phyloP scores from a whole-genome alignment of 345 rosid genomes.

The Carallia pectinifolia region DNA sequence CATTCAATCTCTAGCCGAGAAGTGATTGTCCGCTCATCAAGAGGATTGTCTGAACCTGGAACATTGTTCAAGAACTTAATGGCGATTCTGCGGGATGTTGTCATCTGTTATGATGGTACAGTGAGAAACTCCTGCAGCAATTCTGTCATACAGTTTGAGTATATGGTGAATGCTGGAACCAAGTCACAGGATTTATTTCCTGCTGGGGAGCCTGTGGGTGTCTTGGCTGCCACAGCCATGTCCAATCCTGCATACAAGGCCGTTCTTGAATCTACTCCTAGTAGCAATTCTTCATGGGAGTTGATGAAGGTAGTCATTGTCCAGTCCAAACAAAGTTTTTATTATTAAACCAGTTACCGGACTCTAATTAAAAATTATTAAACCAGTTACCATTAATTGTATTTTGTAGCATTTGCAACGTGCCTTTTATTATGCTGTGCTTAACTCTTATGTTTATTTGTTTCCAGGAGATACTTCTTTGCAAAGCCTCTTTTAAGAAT shows the following conservation, averaged over 20 bases:
- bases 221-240: slow-evolving; percentile 96
- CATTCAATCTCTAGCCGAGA: slow-evolving; percentile 84
- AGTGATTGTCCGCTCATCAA: slow-evolving; percentile 82
- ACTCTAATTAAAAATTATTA: neutral
- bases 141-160: slow-evolving; percentile 78
- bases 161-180: slow-evolving; percentile 50
- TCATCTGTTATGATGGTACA: slow-evolving; percentile 86
- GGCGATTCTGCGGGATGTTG: slow-evolving; percentile 95
- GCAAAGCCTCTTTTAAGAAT: slow-evolving; percentile 74
- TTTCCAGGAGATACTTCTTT: slow-evolving; percentile 84
- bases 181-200: slow-evolving; percentile 52
- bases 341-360: neutral
- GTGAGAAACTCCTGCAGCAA: slow-evolving; percentile 83
- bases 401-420: neutral
- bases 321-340: neutral
- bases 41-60: slow-evolving; percentile 96
- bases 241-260: slow-evolving; percentile 98
- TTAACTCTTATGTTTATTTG: neutral
- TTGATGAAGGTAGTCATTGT: slow-evolving; percentile 72
- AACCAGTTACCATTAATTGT: neutral
- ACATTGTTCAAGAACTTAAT: slow-evolving; percentile 88
- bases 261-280: slow-evolving; percentile 90
- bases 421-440: neutral
- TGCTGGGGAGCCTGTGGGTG: slow-evolving; percentile 98
- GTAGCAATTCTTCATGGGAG: slow-evolving; percentile 94